phyloP scores from a whole-genome alignment of 2,329 filamentous ascomycete genomes.

The Biscogniauxia mediterranea region DNA sequence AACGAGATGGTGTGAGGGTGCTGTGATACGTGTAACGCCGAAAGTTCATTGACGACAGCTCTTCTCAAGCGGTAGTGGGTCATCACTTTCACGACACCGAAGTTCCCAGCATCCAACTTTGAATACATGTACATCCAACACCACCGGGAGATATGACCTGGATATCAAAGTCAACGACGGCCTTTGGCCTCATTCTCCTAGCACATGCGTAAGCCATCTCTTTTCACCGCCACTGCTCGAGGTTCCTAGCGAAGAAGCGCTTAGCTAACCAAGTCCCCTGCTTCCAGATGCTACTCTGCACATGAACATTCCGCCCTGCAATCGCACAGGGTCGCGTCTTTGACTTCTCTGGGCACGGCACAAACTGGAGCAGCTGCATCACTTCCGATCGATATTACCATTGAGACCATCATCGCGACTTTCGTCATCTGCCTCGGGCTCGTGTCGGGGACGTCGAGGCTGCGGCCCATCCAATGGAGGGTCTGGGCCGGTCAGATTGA shows the following conservation, averaged over 20 bases:
- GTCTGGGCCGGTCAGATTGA: constrained; percentile 84
- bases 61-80: constrained; percentile 3
- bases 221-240: neutral
- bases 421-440: constrained; percentile 80
- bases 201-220: constrained; percentile 73
- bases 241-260: neutral
- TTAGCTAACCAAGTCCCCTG: constrained; percentile 14
- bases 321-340: constrained; percentile 50
- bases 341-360: constrained; percentile 43
- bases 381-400: constrained; percentile 80
- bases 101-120: neutral
- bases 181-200: constrained; percentile 74
- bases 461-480: constrained; percentile 83
- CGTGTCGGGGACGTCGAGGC: constrained; percentile 70
- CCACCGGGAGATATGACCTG: constrained; percentile 59
- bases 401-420: constrained; percentile 81
- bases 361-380: constrained; percentile 42
- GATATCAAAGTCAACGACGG: constrained; percentile 67
- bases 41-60: neutral
- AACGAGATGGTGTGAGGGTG: neutral
- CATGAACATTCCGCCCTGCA: constrained; percentile 84
- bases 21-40: neutral
- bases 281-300: constrained; percentile 84
- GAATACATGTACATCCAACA: constrained; percentile 2
- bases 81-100: constrained; percentile 5